Evolutionary conservation across 176 grass and related monocot genomes (phyloP).

Genomic region (Carex parvula): DNA sequence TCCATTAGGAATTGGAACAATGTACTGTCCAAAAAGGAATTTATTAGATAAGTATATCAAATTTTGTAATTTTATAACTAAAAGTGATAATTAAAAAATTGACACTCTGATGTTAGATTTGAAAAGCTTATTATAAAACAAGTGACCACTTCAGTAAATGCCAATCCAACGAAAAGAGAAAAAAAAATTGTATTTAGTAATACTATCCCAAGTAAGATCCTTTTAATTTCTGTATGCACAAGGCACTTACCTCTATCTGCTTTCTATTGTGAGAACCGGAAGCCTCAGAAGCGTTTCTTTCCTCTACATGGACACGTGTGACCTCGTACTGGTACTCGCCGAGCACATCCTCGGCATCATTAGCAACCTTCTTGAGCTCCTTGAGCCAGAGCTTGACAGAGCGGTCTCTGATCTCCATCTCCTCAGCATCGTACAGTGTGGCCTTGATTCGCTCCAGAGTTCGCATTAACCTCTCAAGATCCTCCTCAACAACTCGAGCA

Average conservation of each 20-base stretch:
- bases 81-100: too few relatives aligned
- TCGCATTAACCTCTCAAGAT: neutral
- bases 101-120: too few relatives aligned
- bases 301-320: neutral
- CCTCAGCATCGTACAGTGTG: neutral
- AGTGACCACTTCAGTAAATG: too few relatives aligned
- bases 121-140: too few relatives aligned
- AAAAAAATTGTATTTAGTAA: too few relatives aligned
- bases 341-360: neutral
- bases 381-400: neutral
- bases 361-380: neutral
- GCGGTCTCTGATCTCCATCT: neutral
- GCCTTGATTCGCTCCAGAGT: neutral
- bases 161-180: too few relatives aligned
- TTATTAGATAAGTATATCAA: too few relatives aligned
- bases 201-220: too few relatives aligned
- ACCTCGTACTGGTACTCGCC: neutral
- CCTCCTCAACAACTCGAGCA: neutral
- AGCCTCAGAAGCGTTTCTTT: neutral
- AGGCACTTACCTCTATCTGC: neutral
- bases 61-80: too few relatives aligned
- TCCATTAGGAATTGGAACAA: too few relatives aligned
- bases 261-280: neutral
- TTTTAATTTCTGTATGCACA: too few relatives aligned
- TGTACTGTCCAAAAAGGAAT: too few relatives aligned